phyloP scores from a whole-genome alignment of 1,284 basidiomycete species.

The Tetrapyrgos nigripes region DNA sequence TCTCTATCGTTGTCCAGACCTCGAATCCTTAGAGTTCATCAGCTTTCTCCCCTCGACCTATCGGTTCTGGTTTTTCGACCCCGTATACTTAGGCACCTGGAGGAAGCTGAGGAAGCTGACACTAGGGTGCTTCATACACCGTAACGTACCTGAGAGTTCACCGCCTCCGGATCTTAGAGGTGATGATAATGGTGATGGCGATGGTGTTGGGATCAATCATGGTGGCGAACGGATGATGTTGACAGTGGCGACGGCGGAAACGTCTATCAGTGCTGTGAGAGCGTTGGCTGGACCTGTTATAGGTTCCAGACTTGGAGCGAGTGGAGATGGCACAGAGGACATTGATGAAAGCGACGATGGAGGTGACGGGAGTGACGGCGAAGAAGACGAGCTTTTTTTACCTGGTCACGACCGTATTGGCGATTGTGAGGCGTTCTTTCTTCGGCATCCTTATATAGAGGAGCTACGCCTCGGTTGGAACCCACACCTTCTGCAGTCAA shows the following conservation, averaged over 20 bases:
- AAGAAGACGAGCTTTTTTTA: background rate
- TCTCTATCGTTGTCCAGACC: background rate
- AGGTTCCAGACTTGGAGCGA: background rate
- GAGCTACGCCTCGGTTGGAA: background rate
- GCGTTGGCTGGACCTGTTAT: background rate
- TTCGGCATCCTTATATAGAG: background rate
- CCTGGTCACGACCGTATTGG: no score
- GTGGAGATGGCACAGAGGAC: background rate
- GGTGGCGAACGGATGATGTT: background rate
- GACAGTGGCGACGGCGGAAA: background rate
- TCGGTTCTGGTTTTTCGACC: background rate
- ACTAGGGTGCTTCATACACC: background rate
- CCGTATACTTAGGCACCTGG: background rate
- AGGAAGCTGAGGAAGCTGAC: background rate
- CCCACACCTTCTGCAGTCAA: background rate
- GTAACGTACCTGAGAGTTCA: background rate
- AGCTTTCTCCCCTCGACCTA: background rate
- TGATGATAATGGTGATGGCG: background rate
- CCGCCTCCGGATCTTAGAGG: background rate
- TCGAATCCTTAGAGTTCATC: background rate
- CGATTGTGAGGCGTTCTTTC: background rate
- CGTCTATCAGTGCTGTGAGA: background rate
- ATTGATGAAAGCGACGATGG: background rate
- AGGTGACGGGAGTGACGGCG: background rate
- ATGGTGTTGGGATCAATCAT: background rate